A percentile compares a stretch with the other conserved stretches of the same genome.
phyloP scores from a whole-genome alignment of 2,329 filamentous ascomycete genomes.

The Neonectria punicea region DNA sequence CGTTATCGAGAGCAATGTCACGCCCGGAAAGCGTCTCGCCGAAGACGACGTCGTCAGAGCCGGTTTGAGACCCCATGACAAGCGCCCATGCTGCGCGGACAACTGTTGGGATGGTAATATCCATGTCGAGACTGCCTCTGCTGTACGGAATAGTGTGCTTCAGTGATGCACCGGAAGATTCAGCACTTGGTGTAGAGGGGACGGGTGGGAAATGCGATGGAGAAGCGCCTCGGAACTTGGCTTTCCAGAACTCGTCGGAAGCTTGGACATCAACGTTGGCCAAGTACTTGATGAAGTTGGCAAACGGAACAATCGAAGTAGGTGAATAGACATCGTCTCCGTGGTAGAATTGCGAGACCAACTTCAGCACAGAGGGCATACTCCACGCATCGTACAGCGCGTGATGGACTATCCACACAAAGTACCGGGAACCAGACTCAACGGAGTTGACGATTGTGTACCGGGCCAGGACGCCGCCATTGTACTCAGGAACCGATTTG shows the following conservation, averaged over 20 bases:
- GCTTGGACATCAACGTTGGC: slow-evolving; percentile 8
- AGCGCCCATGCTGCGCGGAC: slow-evolving; percentile 33
- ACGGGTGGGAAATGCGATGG: slow-evolving; percentile 26
- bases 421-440: slow-evolving; percentile 9
- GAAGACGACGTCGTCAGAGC: slow-evolving; percentile 32
- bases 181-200: background rate
- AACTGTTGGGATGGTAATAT: slow-evolving; percentile 24
- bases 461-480: slow-evolving; percentile 26
- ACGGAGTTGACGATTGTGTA: slow-evolving; percentile 19
- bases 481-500: slow-evolving; percentile 15
- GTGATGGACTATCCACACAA: slow-evolving; percentile 35
- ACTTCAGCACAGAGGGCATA: slow-evolving; percentile 29
- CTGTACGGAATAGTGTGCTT: slow-evolving; percentile 13
- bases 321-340: background rate
- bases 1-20: slow-evolving; percentile 20
- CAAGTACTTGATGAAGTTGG: slow-evolving; percentile 33
- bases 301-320: background rate
- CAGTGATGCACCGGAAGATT: background rate
- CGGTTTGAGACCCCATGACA: slow-evolving; percentile 16
- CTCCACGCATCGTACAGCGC: slow-evolving; percentile 40
- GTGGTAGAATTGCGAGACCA: slow-evolving; percentile 23
- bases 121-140: background rate
- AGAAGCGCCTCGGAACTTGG: slow-evolving; percentile 13
- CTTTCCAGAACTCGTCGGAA: slow-evolving; percentile 29
- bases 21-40: slow-evolving; percentile 32